phyloP scores from a whole-genome alignment of 306 rosid genomes.

The Boehmeria nivea region DNA sequence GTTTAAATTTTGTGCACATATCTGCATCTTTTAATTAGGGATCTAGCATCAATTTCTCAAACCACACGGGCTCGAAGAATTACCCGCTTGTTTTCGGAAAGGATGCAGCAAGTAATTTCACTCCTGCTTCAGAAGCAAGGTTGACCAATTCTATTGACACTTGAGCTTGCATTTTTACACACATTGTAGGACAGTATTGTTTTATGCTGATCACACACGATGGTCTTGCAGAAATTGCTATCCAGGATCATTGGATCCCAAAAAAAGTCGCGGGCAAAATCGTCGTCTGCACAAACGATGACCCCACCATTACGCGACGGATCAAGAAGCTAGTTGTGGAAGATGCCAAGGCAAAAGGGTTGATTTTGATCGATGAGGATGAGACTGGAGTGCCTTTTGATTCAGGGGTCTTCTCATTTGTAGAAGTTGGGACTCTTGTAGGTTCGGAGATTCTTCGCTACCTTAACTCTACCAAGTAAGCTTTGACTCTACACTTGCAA shows the following conservation, averaged over 20 bases:
- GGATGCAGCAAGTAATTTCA: conserved; percentile 52
- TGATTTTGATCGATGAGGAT: conserved; percentile 51
- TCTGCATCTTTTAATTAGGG: conserved; percentile 44
- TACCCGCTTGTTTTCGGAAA: conserved; percentile 66
- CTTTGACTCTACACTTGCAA: not conserved
- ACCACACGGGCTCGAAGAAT: conserved; percentile 50
- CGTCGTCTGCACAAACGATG: conserved; percentile 60
- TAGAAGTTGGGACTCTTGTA: conserved; percentile 50
- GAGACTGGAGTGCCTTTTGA: conserved; percentile 54
- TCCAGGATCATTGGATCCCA: conserved; percentile 82
- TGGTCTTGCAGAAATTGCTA: conserved; percentile 53
- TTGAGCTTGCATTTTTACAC: not conserved
- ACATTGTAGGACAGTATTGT: too few relatives aligned
- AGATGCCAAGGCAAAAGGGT: conserved; percentile 73
- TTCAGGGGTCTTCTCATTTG: conserved; percentile 67
- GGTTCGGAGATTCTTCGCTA: conserved; percentile 68
- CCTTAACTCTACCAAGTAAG: conserved; percentile 78
- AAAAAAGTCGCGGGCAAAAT: conserved; percentile 59
- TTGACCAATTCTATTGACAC: conserved; percentile 9
- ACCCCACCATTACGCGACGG: conserved; percentile 42
- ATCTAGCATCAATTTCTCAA: conserved; percentile 65
- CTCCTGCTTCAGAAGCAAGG: conserved; percentile 89
- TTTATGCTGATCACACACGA: too few relatives aligned
- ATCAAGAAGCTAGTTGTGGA: conserved; percentile 73
- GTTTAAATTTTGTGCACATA: not conserved